A percentile compares a stretch with the other conserved stretches of the same genome.
These are phyloP conservation scores for Talaromyces sp. DNA, from an alignment of 2,329 filamentous ascomycete species.

Conservation along the genomic window DNA sequence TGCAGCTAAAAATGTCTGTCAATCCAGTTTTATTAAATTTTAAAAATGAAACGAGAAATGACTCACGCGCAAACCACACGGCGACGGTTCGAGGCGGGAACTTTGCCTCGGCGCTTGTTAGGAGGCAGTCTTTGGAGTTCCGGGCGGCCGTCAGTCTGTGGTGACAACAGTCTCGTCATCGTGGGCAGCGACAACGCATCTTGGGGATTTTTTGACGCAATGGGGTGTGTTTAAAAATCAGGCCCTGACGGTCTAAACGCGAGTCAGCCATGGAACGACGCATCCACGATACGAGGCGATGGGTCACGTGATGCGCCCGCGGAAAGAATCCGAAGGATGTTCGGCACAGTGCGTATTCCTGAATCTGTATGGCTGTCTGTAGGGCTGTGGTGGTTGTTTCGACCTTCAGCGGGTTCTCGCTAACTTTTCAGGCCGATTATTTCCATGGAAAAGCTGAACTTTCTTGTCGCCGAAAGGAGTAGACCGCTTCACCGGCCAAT, in stretches of 20 bases:
- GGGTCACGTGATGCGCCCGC: background rate
- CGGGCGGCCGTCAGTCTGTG: background rate
- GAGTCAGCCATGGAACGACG: background rate
- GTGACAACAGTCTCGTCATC: conserved; percentile 3
- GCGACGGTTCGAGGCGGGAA: conserved; percentile 2
- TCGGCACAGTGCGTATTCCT: no score
- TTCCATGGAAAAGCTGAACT: background rate
- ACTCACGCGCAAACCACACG: conserved; percentile 9
- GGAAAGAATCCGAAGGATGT: background rate
- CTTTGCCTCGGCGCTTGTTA: conserved; percentile 1
- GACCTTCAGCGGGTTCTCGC: background rate
- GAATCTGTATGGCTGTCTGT: no score
- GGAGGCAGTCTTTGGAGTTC: conserved; percentile 2
- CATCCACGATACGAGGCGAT: background rate
- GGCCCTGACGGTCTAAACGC: background rate
- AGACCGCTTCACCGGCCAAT: background rate
- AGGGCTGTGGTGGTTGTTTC: no score
- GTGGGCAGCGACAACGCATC: background rate
- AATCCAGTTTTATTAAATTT: background rate
- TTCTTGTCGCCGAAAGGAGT: background rate
- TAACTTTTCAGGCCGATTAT: background rate
- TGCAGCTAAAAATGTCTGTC: conserved; percentile 37
- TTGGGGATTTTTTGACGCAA: background rate
- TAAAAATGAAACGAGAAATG: background rate
- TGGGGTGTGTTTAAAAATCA: background rate